Evolutionary conservation across 192 early-diverging fungal species (phyloP).

Genomic region (Coemansia sp.): DNA sequence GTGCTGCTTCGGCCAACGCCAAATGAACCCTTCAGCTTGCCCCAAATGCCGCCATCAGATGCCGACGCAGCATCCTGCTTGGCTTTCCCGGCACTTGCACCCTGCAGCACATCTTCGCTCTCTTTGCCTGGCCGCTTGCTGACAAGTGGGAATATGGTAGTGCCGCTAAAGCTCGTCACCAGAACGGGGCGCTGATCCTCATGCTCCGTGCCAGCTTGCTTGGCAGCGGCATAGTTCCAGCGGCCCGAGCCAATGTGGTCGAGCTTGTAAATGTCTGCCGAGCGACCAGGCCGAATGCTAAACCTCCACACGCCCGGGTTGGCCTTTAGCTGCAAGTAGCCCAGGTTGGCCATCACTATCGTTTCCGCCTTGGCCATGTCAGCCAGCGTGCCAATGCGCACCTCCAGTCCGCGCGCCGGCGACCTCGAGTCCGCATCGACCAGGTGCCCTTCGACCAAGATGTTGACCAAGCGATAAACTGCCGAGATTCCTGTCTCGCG

Average conservation of each 20-base stretch:
- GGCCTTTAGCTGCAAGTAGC: slow-evolving; percentile 94
- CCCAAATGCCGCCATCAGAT: slow-evolving; percentile 24
- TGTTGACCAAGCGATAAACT: slow-evolving; percentile 71
- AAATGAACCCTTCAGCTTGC: slow-evolving; percentile 28
- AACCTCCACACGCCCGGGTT: slow-evolving; percentile 87
- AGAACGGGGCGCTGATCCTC: slow-evolving; percentile 51
- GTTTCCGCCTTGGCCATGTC: slow-evolving; percentile 74
- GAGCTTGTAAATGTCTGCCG: slow-evolving; percentile 72
- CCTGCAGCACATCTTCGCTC: slow-evolving; percentile 62
- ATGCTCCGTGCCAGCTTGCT: slow-evolving; percentile 5
- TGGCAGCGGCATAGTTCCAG: slow-evolving; percentile 39
- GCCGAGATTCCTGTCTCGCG: slow-evolving; percentile 59
- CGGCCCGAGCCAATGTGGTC: slow-evolving; percentile 27
- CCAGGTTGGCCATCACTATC: slow-evolving; percentile 97
- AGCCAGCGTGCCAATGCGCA: slow-evolving; percentile 69
- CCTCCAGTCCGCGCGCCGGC: slow-evolving; percentile 91
- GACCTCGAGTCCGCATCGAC: slow-evolving; percentile 59
- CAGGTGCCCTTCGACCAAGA: slow-evolving; percentile 89
- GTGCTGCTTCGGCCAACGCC: background rate
- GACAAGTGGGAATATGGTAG: slow-evolving; percentile 77
- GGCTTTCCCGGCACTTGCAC: slow-evolving; percentile 13
- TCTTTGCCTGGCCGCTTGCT: slow-evolving; percentile 79
- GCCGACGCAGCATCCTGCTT: background rate
- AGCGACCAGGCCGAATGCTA: slow-evolving; percentile 73
- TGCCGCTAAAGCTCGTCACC: slow-evolving; percentile 76